Percentiles rank a stretch among this genome's conserved stretches.
phyloP scores from a whole-genome alignment of 805 yeast genomes.

The Yarrowia keelungensis region DNA sequence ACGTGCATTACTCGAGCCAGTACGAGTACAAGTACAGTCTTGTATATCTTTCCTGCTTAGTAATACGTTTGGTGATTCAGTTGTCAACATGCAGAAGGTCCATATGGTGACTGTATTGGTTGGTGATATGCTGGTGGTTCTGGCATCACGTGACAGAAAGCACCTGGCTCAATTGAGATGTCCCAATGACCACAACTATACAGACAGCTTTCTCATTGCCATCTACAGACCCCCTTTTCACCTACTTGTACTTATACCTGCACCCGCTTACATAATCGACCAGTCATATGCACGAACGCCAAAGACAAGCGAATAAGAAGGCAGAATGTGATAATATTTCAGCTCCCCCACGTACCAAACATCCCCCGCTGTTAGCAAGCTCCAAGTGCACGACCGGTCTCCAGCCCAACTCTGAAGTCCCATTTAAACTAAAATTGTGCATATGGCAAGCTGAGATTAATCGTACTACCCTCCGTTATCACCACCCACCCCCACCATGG shows the following conservation, averaged over 20 bases:
- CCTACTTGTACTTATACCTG: no score
- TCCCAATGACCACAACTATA: no score
- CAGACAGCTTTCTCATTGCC: no score
- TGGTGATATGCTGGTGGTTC: neutral
- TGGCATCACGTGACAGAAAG: neutral
- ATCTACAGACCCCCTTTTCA: no score
- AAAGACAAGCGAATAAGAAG: no score
- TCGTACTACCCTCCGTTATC: conserved; percentile 16
- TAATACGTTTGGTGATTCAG: no score
- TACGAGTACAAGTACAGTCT: neutral
- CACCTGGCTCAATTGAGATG: neutral
- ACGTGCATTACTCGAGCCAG: no score
- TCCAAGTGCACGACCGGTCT: neutral
- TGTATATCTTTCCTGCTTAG: no score
- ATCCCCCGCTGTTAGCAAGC: neutral
- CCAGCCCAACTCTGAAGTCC: conserved; percentile 18
- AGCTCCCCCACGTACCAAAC: no score
- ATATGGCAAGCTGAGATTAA: conserved; percentile 29
- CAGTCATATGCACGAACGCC: no score
- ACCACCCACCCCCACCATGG: conserved; percentile 22
- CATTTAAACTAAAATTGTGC: conserved; percentile 23
- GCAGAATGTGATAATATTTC: no score
- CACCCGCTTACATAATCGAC: no score
- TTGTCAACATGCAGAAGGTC: neutral
- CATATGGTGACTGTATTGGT: neutral